Percentiles rank a stretch among this genome's conserved stretches.
Evolutionary conservation across 2,329 filamentous ascomycete genomes (phyloP).

Genomic region (Monosporascus sp.): DNA sequence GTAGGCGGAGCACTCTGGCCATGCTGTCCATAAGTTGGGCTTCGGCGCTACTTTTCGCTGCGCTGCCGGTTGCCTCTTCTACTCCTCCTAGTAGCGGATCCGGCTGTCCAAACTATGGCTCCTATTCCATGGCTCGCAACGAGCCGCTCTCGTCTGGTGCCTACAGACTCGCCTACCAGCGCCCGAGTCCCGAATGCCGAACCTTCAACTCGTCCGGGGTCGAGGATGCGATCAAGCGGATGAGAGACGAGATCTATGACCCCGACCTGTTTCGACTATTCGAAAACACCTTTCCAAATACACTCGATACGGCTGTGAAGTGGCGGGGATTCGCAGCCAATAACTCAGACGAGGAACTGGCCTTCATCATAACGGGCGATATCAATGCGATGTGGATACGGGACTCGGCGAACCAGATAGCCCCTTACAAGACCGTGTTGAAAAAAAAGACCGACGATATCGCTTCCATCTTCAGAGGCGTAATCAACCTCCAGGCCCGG

Average conservation of each 20-base stretch:
- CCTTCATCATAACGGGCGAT: constrained; percentile 78
- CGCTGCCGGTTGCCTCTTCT: background rate
- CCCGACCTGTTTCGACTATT: constrained; percentile 73
- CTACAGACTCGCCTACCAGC: constrained; percentile 30
- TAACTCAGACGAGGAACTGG: constrained; percentile 43
- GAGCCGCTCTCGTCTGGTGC: constrained; percentile 26
- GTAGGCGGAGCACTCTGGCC: too few relatives aligned
- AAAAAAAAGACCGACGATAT: constrained; percentile 54
- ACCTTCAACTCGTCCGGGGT: constrained; percentile 67
- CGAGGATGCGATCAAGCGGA: constrained; percentile 57
- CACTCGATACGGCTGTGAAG: constrained; percentile 73
- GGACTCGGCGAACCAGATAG: constrained; percentile 73
- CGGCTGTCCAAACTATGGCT: constrained; percentile 25
- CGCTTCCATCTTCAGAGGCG: constrained; percentile 62
- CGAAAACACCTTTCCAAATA: constrained; percentile 79
- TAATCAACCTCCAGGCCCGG: constrained; percentile 66
- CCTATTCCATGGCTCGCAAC: constrained; percentile 23
- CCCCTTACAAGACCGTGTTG: constrained; percentile 60
- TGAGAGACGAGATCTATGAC: constrained; percentile 37
- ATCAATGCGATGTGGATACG: constrained; percentile 87
- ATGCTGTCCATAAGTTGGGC: background rate
- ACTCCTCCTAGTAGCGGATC: background rate
- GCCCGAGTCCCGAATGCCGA: constrained; percentile 62
- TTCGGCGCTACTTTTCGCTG: background rate
- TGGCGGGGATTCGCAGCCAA: constrained; percentile 64